Evolutionary conservation across 345 rosid genomes (phyloP), one percentile per base, ranked within the genome.

Genomic region (Bruguiera sexangula): DNA sequence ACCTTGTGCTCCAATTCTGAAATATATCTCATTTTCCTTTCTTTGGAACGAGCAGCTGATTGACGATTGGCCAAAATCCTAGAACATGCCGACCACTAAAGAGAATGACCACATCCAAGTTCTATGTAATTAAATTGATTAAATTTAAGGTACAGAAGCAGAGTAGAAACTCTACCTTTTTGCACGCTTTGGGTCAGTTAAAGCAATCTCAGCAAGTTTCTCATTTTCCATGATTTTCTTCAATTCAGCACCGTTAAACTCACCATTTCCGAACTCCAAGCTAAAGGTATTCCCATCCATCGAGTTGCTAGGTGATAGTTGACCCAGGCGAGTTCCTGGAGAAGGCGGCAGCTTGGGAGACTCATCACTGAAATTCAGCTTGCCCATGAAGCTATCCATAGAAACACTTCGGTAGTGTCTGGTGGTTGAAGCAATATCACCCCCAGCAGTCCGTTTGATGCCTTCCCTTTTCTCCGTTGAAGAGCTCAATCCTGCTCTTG

Each of bases 11-110:
- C 97, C 82, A 94, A 71, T 83, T 94, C 98, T 0, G 90, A 87
- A 43, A 94, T 94, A 63, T 94, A 94, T 54, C 93, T 83, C 98
- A 87, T 88, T 85, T 94, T 94, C 80, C 98, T 80, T 78, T 94
- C 98, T 75, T 94, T 94, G 34, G 98, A 94, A 29, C 98, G 92
- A 29, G 98, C 98, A 73, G 97, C 98, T 36, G 98, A 94, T 66
- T 91, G 97, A 32, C 97, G 94, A 74, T 94, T 84, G 29, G 97
- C 98, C 82, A 94, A 83, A 74, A 94, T 91, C 79, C 98, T 94
- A 71, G 36, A 73, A 67, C 63, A 39, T 13, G 55, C 46, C 62
- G 24, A 24, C 46, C 67, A 63, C 21, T 20, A 24, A 66, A 13
- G 31, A 56, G 63, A 62, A 18, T 24, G 48, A 56, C 13, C 32